Base-by-base conservation (phyloP, 257 asterid species). In the Solanum corneliomulleri region DNA sequence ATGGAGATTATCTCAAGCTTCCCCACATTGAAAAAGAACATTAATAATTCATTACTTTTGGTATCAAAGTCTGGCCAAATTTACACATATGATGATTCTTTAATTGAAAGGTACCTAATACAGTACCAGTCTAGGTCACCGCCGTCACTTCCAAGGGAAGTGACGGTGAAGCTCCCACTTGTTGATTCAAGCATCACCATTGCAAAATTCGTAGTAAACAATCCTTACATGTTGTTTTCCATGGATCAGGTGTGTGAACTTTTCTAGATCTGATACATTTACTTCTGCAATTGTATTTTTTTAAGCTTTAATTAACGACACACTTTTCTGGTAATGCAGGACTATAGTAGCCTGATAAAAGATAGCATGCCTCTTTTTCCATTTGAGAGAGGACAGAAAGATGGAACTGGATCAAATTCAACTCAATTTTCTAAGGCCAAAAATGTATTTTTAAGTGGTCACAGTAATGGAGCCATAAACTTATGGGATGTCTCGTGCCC, bases 401-500 rank as follows among this genome's bases (percentile, higher is more conserved):
- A 94, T 87, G 98, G 96, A 90, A 88, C 91, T 85, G 90, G 82
- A 89, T 89, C 98, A 66, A 92, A 85, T 86, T 84, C 93, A 33
- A 77, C 89, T 82, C 87, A 94, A n/a, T 90, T 95, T 90, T 91
- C 95, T 21, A 95, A 89, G 90, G 94, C 95, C 68, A 90, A 88
- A 86, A 97, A 97, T 91, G 85, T 97, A 85, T 91, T 91, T 87
- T 88, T 97, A 82, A 94, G 98, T 31, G 99, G 99, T 62, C 98
- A 97, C 86, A 87, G 89, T 86, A 92, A 93, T 87, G 99, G 99
- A 82, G 92, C 92, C 76, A 91, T 95, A 83, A 95, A 94, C 85
- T 93, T 95, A 90, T 97, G 99, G 99, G 98, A 95, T 89, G 95
- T 94, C 83, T 91, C 98, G 21, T 91, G 97, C 90, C 97, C 98